Conservation (phyloP, 2,329 filamentous ascomycete genomes). For the Lachnellula cervina region DNA sequence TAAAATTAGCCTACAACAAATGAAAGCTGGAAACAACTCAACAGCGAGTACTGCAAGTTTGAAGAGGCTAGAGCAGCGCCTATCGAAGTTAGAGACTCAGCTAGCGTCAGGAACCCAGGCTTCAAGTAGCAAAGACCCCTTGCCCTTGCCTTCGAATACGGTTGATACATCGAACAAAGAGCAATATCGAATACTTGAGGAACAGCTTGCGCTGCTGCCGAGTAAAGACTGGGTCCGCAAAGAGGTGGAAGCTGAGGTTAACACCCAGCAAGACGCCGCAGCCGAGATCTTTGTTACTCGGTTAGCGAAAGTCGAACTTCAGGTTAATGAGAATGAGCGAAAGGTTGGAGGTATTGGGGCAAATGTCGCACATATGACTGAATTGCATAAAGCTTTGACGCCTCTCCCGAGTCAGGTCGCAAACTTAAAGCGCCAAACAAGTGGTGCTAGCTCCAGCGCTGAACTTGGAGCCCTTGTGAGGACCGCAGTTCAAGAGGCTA, state of each 20-base stretch:
- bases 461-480: background rate
- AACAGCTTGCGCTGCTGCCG: background rate
- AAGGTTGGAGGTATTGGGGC: background rate
- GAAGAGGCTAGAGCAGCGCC: background rate
- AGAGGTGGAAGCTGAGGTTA: background rate
- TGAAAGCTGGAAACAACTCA: background rate
- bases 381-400: background rate
- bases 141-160: background rate
- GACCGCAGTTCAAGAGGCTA: background rate
- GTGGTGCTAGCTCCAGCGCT: background rate
- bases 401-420: background rate
- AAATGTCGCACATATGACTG: background rate
- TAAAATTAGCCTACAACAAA: background rate
- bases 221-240: background rate
- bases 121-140: background rate
- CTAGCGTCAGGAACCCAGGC: background rate
- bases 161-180: background rate
- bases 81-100: background rate
- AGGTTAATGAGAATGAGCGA: background rate
- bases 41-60: background rate
- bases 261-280: background rate
- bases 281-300: background rate
- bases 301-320: background rate
- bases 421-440: background rate
- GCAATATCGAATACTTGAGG: background rate